These are phyloP conservation scores for Crithidia sp. DNA, from an alignment of 208 protist species.

Conservation along the genomic window DNA sequence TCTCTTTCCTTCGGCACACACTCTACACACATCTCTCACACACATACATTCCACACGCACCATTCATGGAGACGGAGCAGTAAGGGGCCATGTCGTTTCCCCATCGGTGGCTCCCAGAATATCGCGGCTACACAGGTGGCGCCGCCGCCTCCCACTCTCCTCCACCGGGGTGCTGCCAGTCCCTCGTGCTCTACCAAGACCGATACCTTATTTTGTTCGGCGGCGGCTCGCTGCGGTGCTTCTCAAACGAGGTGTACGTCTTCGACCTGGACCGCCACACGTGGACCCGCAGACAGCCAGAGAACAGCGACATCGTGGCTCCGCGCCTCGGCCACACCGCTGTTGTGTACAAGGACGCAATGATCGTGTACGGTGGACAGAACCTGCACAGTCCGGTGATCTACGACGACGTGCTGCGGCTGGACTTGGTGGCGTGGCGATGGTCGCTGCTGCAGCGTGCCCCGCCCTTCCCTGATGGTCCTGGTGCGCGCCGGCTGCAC, in stretches of 20 bases:
- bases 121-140: background rate
- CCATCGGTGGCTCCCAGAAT: constrained; percentile 12
- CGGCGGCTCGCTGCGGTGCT: constrained; percentile 48
- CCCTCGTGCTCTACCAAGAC: constrained; percentile 72
- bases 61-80: background rate
- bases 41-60: too few relatives aligned
- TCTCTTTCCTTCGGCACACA: too few relatives aligned
- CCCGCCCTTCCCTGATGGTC: constrained; percentile 58
- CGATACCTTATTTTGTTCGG: constrained; percentile 82
- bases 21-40: too few relatives aligned
- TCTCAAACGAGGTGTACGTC: constrained; percentile 23
- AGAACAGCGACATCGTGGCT: constrained; percentile 68
- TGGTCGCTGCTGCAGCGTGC: constrained; percentile 65
- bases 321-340: constrained; percentile 54
- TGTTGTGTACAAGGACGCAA: constrained; percentile 74
- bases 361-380: constrained; percentile 90
- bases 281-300: constrained; percentile 25
- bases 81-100: constrained; percentile 1
- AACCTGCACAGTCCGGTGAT: constrained; percentile 42
- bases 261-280: constrained; percentile 23
- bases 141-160: constrained; percentile 14
- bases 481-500: constrained; percentile 76
- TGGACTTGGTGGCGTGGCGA: constrained; percentile 74
- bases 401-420: constrained; percentile 70
- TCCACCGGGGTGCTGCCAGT: constrained; percentile 76